Conservation (phyloP, 495 filamentous ascomycete genomes). For the Daldinia vernicosa region DNA sequence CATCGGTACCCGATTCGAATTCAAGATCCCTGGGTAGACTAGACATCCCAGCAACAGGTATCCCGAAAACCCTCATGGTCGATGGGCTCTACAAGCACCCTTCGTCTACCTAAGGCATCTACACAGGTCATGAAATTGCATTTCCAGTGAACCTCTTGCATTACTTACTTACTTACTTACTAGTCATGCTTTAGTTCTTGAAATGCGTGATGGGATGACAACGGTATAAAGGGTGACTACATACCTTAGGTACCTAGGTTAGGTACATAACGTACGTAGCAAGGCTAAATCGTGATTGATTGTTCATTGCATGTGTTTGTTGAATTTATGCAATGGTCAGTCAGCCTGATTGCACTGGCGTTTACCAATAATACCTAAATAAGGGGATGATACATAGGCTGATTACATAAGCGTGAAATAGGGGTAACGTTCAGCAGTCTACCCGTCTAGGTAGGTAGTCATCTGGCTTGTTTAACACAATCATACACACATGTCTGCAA, state of each 20-base stretch:
- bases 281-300: not conserved
- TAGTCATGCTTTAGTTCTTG: not conserved
- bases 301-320: not conserved
- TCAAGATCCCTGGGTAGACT: not conserved
- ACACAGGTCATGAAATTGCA: not conserved
- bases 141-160: too few relatives aligned
- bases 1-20: not conserved
- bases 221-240: not conserved
- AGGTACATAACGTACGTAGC: too few relatives aligned
- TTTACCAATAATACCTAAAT: not conserved
- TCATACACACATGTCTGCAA: not conserved
- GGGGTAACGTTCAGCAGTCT: not conserved
- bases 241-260: too few relatives aligned
- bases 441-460: too few relatives aligned
- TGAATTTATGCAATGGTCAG: not conserved
- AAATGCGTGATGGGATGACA: not conserved
- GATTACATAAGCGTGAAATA: not conserved
- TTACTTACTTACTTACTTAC: too few relatives aligned
- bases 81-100: too few relatives aligned
- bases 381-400: not conserved
- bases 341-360: not conserved
- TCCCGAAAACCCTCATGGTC: too few relatives aligned
- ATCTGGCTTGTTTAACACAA: not conserved
- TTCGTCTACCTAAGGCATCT: too few relatives aligned
- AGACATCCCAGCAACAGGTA: too few relatives aligned